Base-by-base conservation (phyloP, 139 green algal species). In the Coccomyxa sp. region DNA sequence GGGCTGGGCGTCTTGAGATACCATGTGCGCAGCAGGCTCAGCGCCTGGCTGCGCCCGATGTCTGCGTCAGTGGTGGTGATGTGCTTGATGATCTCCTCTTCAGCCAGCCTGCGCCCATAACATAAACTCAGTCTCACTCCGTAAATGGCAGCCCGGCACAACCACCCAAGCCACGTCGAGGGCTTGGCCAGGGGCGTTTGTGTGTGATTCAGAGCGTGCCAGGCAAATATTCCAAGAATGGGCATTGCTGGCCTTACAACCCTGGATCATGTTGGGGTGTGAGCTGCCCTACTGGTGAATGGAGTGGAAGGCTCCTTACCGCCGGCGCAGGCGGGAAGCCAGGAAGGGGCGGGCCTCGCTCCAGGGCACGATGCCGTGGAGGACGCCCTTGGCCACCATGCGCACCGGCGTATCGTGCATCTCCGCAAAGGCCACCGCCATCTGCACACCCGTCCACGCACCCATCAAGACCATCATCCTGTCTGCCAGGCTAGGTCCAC, bases 361-460 rank as follows among this genome's bases (percentile, higher is more conserved):
- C 96, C 95, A 98, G 16, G 95, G 90, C 55, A 99, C 93, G 3
- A 98, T 88, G 74, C 86, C 89, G 9, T 80, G 77, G 36, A 99
- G 85, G 50, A 97, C 93, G 39, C 95, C 94, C 87, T 95, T 98
- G 77, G 92, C 92, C 41, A 90, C 77, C 96, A 99, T 98, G 82
- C 97, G 90, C 39, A 89, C 82, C 2, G 95, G 93, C 24, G 92
- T 98, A 90, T 99, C 96, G 83, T 99, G 97, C 92, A 99, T 95
- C 84, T 97, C 94, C 4, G 97, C 97, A 90, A 99, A 99, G 55
- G 86, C 79, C 75, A 92, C 78, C 22, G 94, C 94, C 55, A 97
- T 86, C 81, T 95, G 89, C 68, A 55, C 8, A 44, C 8, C 33
- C n/a, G 74, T 91, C 75, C 31, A 92, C 93, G 35, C n/a, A n/a